Percentiles rank a stretch among this genome's conserved stretches.
These are phyloP conservation scores for Stylosanthes scabra DNA, from an alignment of 331 rosid species.

Conservation along the genomic window DNA sequence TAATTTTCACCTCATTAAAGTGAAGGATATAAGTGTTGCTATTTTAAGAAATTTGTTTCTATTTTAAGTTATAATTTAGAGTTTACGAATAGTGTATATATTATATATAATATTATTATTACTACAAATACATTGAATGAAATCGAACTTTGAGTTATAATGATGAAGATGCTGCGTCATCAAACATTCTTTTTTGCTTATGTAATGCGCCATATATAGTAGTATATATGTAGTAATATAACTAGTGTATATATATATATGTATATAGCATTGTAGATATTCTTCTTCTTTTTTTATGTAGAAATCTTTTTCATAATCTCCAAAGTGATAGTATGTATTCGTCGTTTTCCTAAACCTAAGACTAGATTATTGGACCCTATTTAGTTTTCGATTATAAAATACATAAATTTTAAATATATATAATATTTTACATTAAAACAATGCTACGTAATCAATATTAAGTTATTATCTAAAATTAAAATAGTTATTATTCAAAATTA, in stretches of 20 bases:
- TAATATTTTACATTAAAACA: no score
- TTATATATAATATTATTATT: background rate
- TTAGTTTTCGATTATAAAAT: constrained; percentile 19
- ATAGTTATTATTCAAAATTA: no score
- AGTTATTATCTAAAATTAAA: no score
- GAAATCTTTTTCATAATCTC: constrained; percentile 8
- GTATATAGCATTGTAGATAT: background rate
- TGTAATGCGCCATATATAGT: background rate
- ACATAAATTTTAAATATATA: background rate
- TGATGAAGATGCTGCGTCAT: background rate
- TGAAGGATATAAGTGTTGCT: no score
- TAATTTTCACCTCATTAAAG: no score
- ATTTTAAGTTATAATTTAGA: no score
- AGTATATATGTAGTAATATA: background rate
- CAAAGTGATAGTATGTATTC: background rate
- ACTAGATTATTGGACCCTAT: constrained; percentile 4
- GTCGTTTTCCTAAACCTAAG: background rate
- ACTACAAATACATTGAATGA: background rate
- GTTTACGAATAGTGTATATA: no score
- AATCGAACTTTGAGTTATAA: constrained; percentile 5
- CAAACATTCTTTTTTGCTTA: background rate
- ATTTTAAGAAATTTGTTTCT: no score
- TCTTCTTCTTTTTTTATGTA: background rate
- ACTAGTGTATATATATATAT: background rate
- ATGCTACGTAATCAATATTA: no score